A percentile compares a stretch with the other conserved stretches of the same genome.
These are phyloP conservation scores for Hypoxylon lenormandii DNA, from an alignment of 495 filamentous ascomycete genomes.

Conservation along the genomic window DNA sequence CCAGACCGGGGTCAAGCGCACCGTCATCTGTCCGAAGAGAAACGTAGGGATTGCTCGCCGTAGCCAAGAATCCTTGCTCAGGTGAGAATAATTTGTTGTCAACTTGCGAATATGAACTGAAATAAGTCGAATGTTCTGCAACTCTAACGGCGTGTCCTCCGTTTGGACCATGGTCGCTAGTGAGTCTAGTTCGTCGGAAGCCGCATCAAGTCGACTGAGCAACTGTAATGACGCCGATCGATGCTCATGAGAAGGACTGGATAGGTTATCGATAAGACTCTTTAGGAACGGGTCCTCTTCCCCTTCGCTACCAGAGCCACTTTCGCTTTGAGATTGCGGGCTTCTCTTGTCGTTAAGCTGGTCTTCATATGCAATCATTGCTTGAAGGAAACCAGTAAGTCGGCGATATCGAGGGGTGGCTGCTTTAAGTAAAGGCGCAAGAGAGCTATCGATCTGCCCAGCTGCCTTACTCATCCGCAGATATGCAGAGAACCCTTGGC, in stretches of 20 bases:
- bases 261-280: slow-evolving; percentile 76
- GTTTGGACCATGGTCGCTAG: slow-evolving; percentile 72
- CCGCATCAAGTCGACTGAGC: slow-evolving; percentile 63
- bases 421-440: slow-evolving; percentile 69
- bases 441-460: slow-evolving; percentile 62
- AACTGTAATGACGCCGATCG: slow-evolving; percentile 77
- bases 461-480: slow-evolving; percentile 63
- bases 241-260: slow-evolving; percentile 75
- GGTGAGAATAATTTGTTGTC: slow-evolving; percentile 68
- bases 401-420: slow-evolving; percentile 72
- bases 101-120: slow-evolving; percentile 88
- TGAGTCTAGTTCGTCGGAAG: slow-evolving; percentile 55
- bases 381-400: slow-evolving; percentile 74
- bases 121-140: slow-evolving; percentile 78
- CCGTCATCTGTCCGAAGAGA: slow-evolving; percentile 88
- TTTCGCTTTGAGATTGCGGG: slow-evolving; percentile 45
- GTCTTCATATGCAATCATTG: slow-evolving; percentile 69
- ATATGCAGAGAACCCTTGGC: slow-evolving; percentile 67
- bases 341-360: slow-evolving; percentile 57
- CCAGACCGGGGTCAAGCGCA: slow-evolving; percentile 83
- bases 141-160: slow-evolving; percentile 78
- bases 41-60: slow-evolving; percentile 78
- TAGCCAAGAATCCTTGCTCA: slow-evolving; percentile 71
- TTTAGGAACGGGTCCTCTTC: slow-evolving; percentile 68
- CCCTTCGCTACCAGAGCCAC: slow-evolving; percentile 56